Evolutionary conservation across 257 asterid genomes (phyloP).

Genomic region (Cordia subcordata): DNA sequence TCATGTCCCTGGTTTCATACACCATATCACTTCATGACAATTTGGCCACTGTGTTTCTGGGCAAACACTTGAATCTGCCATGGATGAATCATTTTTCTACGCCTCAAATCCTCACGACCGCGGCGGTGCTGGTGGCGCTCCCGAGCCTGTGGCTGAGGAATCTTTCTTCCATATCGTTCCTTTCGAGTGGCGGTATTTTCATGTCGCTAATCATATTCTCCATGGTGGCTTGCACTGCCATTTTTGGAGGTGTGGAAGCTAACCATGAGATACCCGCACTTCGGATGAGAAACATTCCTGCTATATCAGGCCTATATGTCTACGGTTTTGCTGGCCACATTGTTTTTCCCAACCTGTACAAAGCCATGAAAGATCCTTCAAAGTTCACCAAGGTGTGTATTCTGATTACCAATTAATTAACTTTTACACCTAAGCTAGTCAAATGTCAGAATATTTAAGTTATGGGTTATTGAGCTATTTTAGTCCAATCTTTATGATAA

Average conservation of each 20-base stretch:
- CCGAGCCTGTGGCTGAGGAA: constrained; percentile 75
- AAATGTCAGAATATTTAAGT: not conserved
- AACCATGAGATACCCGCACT: constrained; percentile 37
- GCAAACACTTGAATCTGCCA: constrained; percentile 17
- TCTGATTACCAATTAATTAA: too few species aligned
- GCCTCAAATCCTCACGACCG: constrained; percentile 41
- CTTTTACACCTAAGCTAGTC: not conserved
- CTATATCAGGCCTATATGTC: constrained; percentile 55
- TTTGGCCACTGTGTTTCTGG: constrained; percentile 39
- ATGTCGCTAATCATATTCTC: constrained; percentile 50
- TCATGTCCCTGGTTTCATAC: constrained; percentile 83
- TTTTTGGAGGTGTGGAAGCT: constrained; percentile 43
- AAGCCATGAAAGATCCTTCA: constrained; percentile 69
- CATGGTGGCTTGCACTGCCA: constrained; percentile 44
- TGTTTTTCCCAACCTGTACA: constrained; percentile 65
- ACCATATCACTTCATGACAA: constrained; percentile 80
- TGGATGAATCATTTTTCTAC: constrained; percentile 32
- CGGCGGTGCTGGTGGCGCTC: constrained; percentile 62
- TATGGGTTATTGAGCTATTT: too few species aligned
- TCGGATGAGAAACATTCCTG: constrained; percentile 37
- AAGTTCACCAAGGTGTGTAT: constrained; percentile 65
- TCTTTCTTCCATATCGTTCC: constrained; percentile 66
- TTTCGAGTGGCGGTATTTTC: constrained; percentile 54
- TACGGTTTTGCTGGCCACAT: constrained; percentile 65
- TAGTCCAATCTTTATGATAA: too few species aligned